phyloP scores from a whole-genome alignment of 331 rosid genomes.

The Acacia concinna region DNA sequence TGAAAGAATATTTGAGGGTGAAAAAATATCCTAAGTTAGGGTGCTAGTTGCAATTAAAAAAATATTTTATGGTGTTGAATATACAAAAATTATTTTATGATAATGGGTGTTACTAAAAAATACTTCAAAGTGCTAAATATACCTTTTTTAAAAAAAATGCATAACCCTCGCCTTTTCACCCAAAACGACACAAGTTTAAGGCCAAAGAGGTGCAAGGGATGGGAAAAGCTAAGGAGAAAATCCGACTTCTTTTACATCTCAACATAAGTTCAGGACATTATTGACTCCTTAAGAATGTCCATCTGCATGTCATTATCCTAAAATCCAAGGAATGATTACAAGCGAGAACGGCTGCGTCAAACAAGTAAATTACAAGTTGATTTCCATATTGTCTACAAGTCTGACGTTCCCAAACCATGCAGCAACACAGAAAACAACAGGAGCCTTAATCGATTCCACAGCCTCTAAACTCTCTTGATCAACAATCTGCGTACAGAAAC shows the following conservation, averaged over 20 bases:
- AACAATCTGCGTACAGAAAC: conserved; percentile 56
- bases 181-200: background rate
- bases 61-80: too few species aligned
- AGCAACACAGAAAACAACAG: conserved; percentile 80
- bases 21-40: too few species aligned
- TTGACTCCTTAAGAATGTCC: background rate
- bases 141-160: too few species aligned
- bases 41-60: too few species aligned
- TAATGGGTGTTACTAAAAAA: too few species aligned
- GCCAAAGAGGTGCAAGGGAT: too few species aligned
- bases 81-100: too few species aligned
- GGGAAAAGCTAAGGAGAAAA: too few species aligned
- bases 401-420: conserved; percentile 87
- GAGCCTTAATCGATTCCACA: conserved; percentile 59
- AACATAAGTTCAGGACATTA: background rate
- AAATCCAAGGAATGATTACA: background rate
- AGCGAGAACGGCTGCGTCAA: background rate
- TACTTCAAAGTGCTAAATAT: too few species aligned
- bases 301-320: background rate
- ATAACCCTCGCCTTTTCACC: too few species aligned
- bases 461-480: conserved; percentile 67
- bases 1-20: too few species aligned
- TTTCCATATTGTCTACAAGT: conserved; percentile 84
- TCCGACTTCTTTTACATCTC: background rate
- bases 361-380: conserved; percentile 39